Evolutionary conservation across 2,329 filamentous ascomycete genomes (phyloP), one percentile per base, ranked within the genome.

Genomic region (Metarhizium brunneum): DNA sequence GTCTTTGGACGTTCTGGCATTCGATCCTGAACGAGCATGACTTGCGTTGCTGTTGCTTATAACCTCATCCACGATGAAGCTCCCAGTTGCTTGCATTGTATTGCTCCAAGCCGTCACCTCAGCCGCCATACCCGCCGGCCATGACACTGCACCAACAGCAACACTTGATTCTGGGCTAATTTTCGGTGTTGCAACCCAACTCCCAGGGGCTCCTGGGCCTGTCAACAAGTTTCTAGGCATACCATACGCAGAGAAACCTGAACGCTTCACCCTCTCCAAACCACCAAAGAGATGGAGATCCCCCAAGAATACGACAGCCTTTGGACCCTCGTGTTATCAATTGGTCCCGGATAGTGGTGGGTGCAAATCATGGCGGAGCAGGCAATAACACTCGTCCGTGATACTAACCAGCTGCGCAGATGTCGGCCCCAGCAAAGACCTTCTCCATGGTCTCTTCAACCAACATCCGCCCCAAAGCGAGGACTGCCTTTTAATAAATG

Each of bases 401-500:
- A 1, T 20, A 25, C 42, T 45, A 13, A 35, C 32, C 13, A 18
- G n/a, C 42, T 45, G 42, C 6, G n/a, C 32, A 66, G 63, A 62
- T 45, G 50, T 66, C 20, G 58, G 60, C 0, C 59, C 64, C 0
- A 52, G 57, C 2, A n/a, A 58, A 2, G 60, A 66, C 1, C 47
- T 66, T 0, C 36, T 64, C 2, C 52, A 61, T 14, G 43, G 52
- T 2, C 29, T 68, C 2, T 66, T 65, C 29, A 61, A 59, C 14
- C 55, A 38, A 1, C 56, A 58, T 7, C 16, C 61, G 1, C 50
- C 55, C 4, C 62, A 66, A 51, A 67, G 65, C 16, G 63, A 68
- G 49, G 65, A 68, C 35, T 68, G 64, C 18, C 60, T 68, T 4
- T 63, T 56, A 30, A 57, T 67, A 2, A 67, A 68, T 32, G 60